Evolutionary conservation across 352 stramenopile species (phyloP), one percentile per base, ranked within the genome.

Genomic region (Phytophthora nicotianae): DNA sequence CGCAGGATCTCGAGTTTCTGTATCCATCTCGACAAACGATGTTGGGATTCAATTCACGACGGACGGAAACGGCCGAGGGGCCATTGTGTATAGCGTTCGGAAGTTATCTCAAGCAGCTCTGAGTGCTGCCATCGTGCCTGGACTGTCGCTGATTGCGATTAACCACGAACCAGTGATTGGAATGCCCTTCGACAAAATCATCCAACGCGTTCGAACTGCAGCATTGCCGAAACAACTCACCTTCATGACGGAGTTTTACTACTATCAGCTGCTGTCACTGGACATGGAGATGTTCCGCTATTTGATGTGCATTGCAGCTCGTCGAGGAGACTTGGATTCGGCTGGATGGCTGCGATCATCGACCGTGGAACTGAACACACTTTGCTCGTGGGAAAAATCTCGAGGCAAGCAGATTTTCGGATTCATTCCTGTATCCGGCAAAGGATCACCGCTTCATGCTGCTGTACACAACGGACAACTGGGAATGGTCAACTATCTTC

Each of bases 221-320:
- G 37, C 74, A 6, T 60, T 96, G 16, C 88, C 88, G 0, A 96
- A 96, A 62, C 81, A 81, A 10, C 62, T 96, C 20, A 91, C 82
- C 5, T 96, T 96, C 50, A 74, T 96, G 63, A 83, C 81, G 7
- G 85, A 93, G 49, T 90, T 93, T 61, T 93, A 89, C 57, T 93
- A 95, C 68, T 93, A 96, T 55, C 79, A 92, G 57, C 53, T 94
- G 38, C 62, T 93, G 16, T 86, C 83, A 5, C 68, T 93, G 11
- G 86, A 93, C 54, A 57, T 48, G 24, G 80, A 95, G 35, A 91
- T 94, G 83, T 90, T 88, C 62, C 81, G 81, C 49, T 95, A 94
- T 55, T 56, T 95, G 13, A 64, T 83, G 54, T 95, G 86, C 49
- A 58, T 91, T 19, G 86, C 81, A 27, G 86, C 84, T 8, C 70